Conservation (phyloP, 2,329 filamentous ascomycete genomes). For the Nannizziopsis arthrosporioides region DNA sequence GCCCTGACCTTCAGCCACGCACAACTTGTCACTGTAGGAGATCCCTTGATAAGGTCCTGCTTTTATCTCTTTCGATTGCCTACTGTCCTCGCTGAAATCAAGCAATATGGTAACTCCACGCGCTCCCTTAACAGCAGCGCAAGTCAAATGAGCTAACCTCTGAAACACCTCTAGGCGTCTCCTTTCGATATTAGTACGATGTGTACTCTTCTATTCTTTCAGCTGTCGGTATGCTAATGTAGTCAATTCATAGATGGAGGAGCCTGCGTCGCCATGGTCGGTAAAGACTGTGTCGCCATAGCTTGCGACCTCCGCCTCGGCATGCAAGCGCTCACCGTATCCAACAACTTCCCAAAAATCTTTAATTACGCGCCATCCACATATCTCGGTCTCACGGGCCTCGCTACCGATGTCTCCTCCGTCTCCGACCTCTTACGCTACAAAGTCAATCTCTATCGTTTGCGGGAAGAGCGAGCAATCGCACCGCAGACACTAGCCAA, state of each 20-base stretch:
- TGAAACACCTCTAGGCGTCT: conserved; percentile 50
- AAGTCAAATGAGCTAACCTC: conserved; percentile 1
- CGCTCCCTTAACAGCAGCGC: no score
- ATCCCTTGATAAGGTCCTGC: not conserved
- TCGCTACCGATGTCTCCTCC: conserved; percentile 89
- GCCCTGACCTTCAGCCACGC: not conserved
- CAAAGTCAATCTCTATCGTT: conserved; percentile 99
- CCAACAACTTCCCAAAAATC: conserved; percentile 99
- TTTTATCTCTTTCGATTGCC: not conserved
- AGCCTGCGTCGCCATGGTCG: conserved; percentile 96
- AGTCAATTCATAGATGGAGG: conserved; percentile 54
- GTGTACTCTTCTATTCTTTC: conserved; percentile 6
- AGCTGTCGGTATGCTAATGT: conserved; percentile 14
- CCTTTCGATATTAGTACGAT: conserved; percentile 88
- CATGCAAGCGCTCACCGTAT: conserved; percentile 90
- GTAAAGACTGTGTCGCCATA: conserved; percentile 99
- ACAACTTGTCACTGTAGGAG: not conserved
- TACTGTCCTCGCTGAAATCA: not conserved
- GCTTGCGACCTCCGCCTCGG: conserved; percentile 97
- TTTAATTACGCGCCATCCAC: conserved; percentile 86
- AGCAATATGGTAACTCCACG: conserved; percentile 4
- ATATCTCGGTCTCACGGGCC: conserved; percentile 88
- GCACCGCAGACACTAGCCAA: conserved; percentile 91
- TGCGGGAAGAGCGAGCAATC: conserved; percentile 95
- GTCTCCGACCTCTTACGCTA: conserved; percentile 96